These are phyloP conservation scores for Boletus patriciae DNA, from an alignment of 768 basidiomycete species.

Conservation along the genomic window DNA sequence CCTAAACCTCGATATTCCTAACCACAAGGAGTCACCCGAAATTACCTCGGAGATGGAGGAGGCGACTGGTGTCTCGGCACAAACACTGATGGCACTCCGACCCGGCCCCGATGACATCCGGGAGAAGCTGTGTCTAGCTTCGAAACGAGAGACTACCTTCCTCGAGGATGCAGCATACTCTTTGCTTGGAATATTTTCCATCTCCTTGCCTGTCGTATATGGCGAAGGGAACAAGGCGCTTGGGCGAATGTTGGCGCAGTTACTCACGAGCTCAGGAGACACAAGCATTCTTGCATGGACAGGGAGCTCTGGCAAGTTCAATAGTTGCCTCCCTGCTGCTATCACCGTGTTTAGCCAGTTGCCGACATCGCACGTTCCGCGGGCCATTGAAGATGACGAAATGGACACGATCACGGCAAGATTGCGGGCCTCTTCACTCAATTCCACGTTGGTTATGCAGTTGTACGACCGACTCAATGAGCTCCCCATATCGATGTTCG, in stretches of 20 bases:
- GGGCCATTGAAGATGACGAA: not conserved
- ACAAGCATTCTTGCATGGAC: conserved; percentile 12
- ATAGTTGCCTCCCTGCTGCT: conserved; percentile 6
- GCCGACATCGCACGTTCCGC: not conserved
- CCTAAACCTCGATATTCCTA: too few relatives aligned
- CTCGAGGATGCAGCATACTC: too few relatives aligned
- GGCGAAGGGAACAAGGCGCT: conserved; percentile 7
- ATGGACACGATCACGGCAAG: not conserved
- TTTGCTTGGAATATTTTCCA: too few relatives aligned
- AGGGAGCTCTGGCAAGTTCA: conserved; percentile 2
- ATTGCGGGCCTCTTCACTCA: not conserved
- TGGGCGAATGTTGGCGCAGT: conserved; percentile 6
- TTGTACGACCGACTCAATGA: not conserved
- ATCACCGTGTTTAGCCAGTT: not conserved
- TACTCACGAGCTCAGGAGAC: conserved; percentile 8
- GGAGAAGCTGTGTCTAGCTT: too few relatives aligned
- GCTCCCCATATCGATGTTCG: not conserved
- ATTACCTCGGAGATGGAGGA: too few relatives aligned
- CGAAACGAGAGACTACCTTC: too few relatives aligned
- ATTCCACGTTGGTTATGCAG: not conserved
- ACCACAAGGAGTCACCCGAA: too few relatives aligned
- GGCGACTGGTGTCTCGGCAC: too few relatives aligned
- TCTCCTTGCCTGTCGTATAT: conserved; percentile 4
- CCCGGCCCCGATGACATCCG: too few relatives aligned
- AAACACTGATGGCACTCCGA: too few relatives aligned